Base-by-base conservation (phyloP, 2,329 filamentous ascomycete species). In the Gaeumannomyces sp. region DNA sequence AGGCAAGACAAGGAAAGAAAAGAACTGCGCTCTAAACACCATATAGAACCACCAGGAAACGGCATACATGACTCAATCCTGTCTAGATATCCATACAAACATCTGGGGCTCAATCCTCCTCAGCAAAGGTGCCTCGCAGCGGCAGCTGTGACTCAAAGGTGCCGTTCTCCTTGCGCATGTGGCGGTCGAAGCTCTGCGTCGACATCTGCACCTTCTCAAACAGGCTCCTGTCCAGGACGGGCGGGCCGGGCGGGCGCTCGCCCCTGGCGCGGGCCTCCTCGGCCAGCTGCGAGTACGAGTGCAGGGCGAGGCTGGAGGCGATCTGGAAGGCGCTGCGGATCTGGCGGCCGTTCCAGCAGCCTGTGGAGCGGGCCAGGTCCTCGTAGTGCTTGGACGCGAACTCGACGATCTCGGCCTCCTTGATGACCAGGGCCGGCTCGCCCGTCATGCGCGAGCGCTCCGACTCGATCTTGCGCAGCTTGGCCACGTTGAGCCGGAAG, bases 291-390 rank as follows among this genome's bases (percentile, higher is more conserved):
- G 45, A 53, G 45, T 53, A 53, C 19, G 45, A 22, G 45, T 53
- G 31, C 66, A 68, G 1, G 4, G 66, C 68, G 3, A 70, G 65
- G 22, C 63, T 67, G 25, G 65, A 64, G 7, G 69, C 69, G 3
- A 70, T 64, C 64, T 69, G 67, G 64, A 70, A 77, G 8, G 76
- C 76, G 58, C 78, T 78, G 31, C 77, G 76, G 64, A 79, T 79
- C 67, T 79, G 75, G 1, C 77, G 71, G 1, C 69, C 69, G 58
- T 70, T 70, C 69, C 68, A 69, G 45, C 45, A 53, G 45, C 45
- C 45, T 22, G 45, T 53, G 19, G 45, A 53, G 45, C 22, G 59
- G 10, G 61, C 27, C 19, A 63, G 16, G 19, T 31, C n/a, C 27
- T 56, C n/a, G 57, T 62, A 65, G 22, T 63, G 64, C 16, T 38